Evolutionary conservation across 2,329 filamentous ascomycete species (phyloP), one percentile per base, ranked within the genome.

Genomic region (Claviceps arundinis): DNA sequence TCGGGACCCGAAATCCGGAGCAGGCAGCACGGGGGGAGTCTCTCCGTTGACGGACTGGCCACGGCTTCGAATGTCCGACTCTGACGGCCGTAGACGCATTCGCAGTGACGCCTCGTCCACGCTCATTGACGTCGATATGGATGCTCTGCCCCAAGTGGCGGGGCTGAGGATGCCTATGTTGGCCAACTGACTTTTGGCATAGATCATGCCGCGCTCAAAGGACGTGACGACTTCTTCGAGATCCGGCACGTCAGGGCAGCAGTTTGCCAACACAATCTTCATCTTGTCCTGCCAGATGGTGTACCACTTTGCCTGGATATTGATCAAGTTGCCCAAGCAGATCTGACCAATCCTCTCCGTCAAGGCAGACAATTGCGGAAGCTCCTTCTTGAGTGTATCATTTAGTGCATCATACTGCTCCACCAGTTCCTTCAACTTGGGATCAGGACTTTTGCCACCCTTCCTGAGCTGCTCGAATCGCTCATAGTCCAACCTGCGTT

Each of bases 361-460:
- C 56, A 93, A 71, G 7, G 73, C 70, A 50, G 93, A 95, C 16
- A 98, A 76, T 64, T 84, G 84, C 1, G 91, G 91, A 47, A 98
- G 76, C 64, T 97, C 91, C 58, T 91, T 85, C 68, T 95, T 96
- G 54, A 97, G 75, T 0, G 91, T 89, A 56, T 95, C 88, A 63
- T 97, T 97, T 54, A 98, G 74, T 7, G 89, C 89, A 42, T 87
- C 79, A 66, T 95, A 98, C 64, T 94, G 85, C 61, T 95, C 89
- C 19, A 89, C 88, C 41, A 86, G 80, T 59, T 95, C 89, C 16
- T 80, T 74, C 4, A 90, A 84, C 65, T 91, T 93, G 61, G 89
- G 85, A 65, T 97, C 91, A 13, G 89, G 75, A 59, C 88, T 94
- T 67, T 94, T 90, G 56, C 89, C 88, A 37, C 81, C 77, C 45